These are phyloP conservation scores for Ustilago loliicola DNA, from an alignment of 1,284 basidiomycete genomes.

Conservation along the genomic window DNA sequence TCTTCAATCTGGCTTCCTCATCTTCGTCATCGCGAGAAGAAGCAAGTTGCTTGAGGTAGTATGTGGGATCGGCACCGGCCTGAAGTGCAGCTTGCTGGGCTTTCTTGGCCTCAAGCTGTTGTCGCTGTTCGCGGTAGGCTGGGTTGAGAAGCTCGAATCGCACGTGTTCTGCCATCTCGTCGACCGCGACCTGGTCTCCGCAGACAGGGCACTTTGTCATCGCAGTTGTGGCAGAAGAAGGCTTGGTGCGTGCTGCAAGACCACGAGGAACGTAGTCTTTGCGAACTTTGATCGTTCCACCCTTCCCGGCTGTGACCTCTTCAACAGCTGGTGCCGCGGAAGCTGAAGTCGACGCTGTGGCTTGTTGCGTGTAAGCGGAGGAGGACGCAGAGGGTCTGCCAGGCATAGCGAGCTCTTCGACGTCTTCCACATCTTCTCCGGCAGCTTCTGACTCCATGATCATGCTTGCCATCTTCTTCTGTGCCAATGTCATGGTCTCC, in stretches of 20 bases:
- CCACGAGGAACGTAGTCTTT: constrained; percentile 88
- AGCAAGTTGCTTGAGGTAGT: constrained; percentile 64
- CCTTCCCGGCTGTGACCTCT: constrained; percentile 25
- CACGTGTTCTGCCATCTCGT: constrained; percentile 97
- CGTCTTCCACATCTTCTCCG: constrained; percentile 79
- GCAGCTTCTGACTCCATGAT: constrained; percentile 85
- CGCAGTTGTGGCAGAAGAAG: constrained; percentile 15
- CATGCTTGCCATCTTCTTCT: constrained; percentile 98
- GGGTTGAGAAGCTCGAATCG: constrained; percentile 98
- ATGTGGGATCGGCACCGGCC: constrained; percentile 65
- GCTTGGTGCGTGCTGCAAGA: constrained; percentile 45
- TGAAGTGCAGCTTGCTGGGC: constrained; percentile 65
- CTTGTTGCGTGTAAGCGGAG: not conserved
- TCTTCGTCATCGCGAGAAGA: constrained; percentile 62
- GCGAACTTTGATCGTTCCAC: constrained; percentile 76
- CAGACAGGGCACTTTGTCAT: constrained; percentile 89
- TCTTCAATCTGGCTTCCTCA: constrained; percentile 55
- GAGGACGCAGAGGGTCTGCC: constrained; percentile 16
- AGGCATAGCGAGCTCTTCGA: constrained; percentile 72
- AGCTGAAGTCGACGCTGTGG: constrained; percentile 4
- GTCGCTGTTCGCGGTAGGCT: constrained; percentile 72
- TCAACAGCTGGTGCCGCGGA: constrained; percentile 10
- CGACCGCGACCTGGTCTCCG: constrained; percentile 90
- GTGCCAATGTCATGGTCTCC: constrained; percentile 94
- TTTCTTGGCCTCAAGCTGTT: constrained; percentile 63